Percentiles rank a stretch among this genome's conserved stretches.
These are phyloP conservation scores for Gaertneriomyces semiglobifer DNA, from an alignment of 192 early-diverging fungal species.

Conservation along the genomic window DNA sequence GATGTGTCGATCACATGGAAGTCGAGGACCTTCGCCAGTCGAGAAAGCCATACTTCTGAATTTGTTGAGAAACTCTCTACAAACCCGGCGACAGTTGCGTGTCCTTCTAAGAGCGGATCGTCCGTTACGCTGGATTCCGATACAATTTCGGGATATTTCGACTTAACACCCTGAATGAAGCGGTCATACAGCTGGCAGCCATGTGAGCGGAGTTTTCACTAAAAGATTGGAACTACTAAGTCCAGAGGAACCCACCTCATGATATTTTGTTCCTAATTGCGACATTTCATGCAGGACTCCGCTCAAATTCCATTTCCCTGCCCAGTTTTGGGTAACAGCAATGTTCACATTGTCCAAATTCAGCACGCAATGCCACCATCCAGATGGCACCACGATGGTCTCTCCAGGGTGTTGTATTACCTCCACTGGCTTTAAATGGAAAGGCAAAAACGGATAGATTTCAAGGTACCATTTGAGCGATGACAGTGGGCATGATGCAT, in stretches of 20 bases:
- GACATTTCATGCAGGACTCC: slow-evolving; percentile 14
- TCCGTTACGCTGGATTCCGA: not conserved
- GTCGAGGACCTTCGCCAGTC: slow-evolving; percentile 11
- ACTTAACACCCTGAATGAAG: too few relatives aligned
- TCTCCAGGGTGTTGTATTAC: slow-evolving; percentile 34
- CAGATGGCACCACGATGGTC: slow-evolving; percentile 35
- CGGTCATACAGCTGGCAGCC: too few relatives aligned
- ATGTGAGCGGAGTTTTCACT: too few relatives aligned
- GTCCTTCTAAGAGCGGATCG: slow-evolving; percentile 28
- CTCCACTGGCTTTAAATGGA: slow-evolving; percentile 26
- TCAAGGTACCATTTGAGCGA: slow-evolving; percentile 35
- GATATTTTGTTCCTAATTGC: not conserved
- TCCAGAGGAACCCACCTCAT: not conserved
- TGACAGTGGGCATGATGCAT: not conserved
- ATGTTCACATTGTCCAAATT: slow-evolving; percentile 30
- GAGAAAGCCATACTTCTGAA: slow-evolving; percentile 15
- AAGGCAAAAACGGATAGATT: slow-evolving; percentile 29
- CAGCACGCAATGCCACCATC: slow-evolving; percentile 39
- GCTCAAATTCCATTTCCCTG: slow-evolving; percentile 15
- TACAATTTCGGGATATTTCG: not conserved
- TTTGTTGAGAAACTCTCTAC: slow-evolving; percentile 9
- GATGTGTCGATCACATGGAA: not conserved
- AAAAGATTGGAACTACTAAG: not conserved
- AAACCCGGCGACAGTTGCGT: slow-evolving; percentile 1
- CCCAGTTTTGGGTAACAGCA: slow-evolving; percentile 36